Evolutionary conservation across 148 eudicot species (phyloP).

Genomic region (Fagopyrum esculentum): DNA sequence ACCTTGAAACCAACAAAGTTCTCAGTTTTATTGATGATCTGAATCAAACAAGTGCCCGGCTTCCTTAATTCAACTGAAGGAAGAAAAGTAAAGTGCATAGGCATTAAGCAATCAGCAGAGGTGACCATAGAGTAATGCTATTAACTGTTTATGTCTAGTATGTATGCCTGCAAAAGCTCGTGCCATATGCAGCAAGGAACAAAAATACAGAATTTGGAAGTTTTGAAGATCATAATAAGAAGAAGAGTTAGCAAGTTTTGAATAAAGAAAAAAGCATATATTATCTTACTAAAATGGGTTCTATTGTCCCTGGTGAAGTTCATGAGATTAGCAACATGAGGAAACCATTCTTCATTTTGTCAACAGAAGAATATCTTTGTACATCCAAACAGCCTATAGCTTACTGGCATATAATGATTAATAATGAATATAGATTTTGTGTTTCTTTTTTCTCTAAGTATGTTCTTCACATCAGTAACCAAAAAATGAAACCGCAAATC

Average conservation of each 20-base stretch:
- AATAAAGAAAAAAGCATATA: not conserved
- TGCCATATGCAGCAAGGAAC: not conserved
- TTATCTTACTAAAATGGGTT: not conserved
- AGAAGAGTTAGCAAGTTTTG: not conserved
- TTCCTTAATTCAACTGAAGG: conserved; percentile 66
- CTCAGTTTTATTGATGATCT: conserved; percentile 48
- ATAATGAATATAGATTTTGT: not conserved
- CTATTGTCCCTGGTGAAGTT: not conserved
- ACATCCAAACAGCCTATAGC: not conserved
- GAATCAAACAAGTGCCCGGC: conserved; percentile 55
- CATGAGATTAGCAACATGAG: not conserved
- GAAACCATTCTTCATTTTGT: not conserved
- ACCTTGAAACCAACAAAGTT: conserved; percentile 71
- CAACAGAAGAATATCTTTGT: not conserved
- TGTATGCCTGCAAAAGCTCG: not conserved
- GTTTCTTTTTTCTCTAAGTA: not conserved
- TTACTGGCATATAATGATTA: not conserved
- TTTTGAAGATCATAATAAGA: not conserved
- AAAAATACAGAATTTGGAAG: not conserved
- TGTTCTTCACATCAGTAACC: not conserved
- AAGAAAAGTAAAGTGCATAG: conserved; percentile 10
- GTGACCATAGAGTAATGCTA: not conserved
- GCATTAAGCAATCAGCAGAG: conserved; percentile 2
- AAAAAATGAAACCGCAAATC: not conserved
- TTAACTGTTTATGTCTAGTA: not conserved